Evolutionary conservation across 768 basidiomycete species (phyloP), one percentile per base, ranked within the genome.

Genomic region (Nevesoporus exiguus): DNA sequence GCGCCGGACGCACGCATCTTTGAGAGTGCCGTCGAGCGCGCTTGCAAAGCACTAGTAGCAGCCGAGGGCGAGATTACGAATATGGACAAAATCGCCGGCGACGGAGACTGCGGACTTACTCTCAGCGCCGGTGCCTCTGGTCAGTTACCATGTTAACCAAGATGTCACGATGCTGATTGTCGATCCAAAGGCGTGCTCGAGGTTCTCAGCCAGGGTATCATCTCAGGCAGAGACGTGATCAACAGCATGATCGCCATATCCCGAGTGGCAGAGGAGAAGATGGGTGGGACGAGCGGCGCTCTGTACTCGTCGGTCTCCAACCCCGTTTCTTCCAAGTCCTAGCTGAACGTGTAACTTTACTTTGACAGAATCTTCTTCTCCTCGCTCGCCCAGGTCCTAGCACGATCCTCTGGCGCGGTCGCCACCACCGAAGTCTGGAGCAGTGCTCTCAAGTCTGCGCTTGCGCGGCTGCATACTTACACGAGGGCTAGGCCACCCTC

Each of bases 241-340:
- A 76, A 74, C 24, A 80, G 84, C 49, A 74, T 90, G 55, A 80
- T 88, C 41, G 74, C 76, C 3, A 82, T 95, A 54, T 81, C 93
- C 3, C 78, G 83, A 58, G 81, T 86, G 9, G 85, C 87, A 3
- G 90, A 93, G 68, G 85, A 90, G 60, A 75, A 77, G 17, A 96
- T 96, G 93, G 93, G 90, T 13, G 93, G 93, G 31, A 95, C 93
- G 7, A 90, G 87, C 59, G 93, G 93, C 3, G 92, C 93, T 0
- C 69, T 96, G 25, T 96, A 94, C 69, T 93, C 93, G 90, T 92
- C 60, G 54, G 89, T 81, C 24, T 31, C 33, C 2, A n/a, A 29
- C 11, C 7, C 29, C 11, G 7, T 46, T 39, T 51, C 33, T 36
- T 46, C 19, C 37, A 44, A 33, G 36, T 46, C 8, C 19, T 11